phyloP scores from a whole-genome alignment of 352 stramenopile genomes.

The Globisporangium viniferum region DNA sequence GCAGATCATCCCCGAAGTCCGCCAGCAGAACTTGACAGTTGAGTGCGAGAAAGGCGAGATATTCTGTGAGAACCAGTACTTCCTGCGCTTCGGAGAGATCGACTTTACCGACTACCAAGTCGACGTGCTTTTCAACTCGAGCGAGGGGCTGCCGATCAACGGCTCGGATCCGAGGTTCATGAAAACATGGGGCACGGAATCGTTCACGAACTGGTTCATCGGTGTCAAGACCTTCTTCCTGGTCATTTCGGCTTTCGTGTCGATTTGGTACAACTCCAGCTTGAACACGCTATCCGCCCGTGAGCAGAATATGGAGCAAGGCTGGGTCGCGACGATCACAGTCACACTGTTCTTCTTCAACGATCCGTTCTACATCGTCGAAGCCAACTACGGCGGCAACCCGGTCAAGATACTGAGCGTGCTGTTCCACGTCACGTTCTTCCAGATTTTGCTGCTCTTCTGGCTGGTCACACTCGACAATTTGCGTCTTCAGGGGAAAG shows the following conservation, averaged over 20 bases:
- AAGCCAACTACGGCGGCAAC: slow-evolving; percentile 47
- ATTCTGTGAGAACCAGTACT: slow-evolving; percentile 45
- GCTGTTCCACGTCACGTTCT: slow-evolving; percentile 58
- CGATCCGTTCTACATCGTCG: slow-evolving; percentile 54
- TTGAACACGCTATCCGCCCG: slow-evolving; percentile 39
- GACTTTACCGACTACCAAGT: slow-evolving; percentile 53
- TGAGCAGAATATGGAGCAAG: slow-evolving; percentile 60
- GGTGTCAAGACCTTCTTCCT: slow-evolving; percentile 59
- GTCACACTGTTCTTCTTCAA: slow-evolving; percentile 55
- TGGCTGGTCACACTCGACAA: slow-evolving; percentile 62
- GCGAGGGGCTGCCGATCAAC: slow-evolving; percentile 28
- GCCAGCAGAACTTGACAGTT: slow-evolving; percentile 33
- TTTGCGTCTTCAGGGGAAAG: slow-evolving; percentile 44
- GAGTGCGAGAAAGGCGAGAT: slow-evolving; percentile 27
- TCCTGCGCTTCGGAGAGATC: slow-evolving; percentile 52
- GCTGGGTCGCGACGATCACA: slow-evolving; percentile 43
- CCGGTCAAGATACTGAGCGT: slow-evolving; percentile 45
- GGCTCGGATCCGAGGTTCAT: slow-evolving; percentile 46
- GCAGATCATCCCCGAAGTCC: slow-evolving; percentile 33
- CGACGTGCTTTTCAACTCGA: slow-evolving; percentile 59
- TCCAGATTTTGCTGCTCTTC: slow-evolving; percentile 58
- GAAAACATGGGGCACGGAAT: slow-evolving; percentile 46
- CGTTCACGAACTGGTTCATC: slow-evolving; percentile 58
- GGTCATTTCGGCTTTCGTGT: slow-evolving; percentile 31
- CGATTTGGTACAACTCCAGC: slow-evolving; percentile 41